Conservation (phyloP, 768 basidiomycete genomes). For the Cyclocybe aegerita region DNA sequence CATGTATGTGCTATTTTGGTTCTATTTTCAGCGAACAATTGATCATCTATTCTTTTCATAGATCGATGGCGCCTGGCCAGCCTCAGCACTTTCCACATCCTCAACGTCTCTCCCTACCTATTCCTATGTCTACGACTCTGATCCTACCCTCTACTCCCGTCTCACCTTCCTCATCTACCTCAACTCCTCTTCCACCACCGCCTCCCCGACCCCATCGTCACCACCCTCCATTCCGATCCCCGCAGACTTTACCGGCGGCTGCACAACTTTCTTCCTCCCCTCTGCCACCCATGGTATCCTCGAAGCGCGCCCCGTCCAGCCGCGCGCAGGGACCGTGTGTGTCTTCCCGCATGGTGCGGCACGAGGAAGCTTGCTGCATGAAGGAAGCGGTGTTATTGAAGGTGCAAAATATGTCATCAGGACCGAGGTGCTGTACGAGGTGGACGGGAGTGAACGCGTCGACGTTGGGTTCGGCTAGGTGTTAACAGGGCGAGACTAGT, state of each 20-base stretch:
- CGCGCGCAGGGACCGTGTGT: constrained; percentile 45
- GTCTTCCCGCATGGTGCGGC: constrained; percentile 46
- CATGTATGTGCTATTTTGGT: constrained; percentile 28
- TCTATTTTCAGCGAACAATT: not conserved
- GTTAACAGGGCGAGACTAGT: no score
- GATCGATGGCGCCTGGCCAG: constrained; percentile 58
- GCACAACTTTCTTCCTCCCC: constrained; percentile 57
- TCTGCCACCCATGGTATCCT: constrained; percentile 39
- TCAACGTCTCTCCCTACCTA: constrained; percentile 29
- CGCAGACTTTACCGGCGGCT: constrained; percentile 45
- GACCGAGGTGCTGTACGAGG: constrained; percentile 38
- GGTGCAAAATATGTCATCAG: constrained; percentile 40
- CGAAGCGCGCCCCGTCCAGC: constrained; percentile 47
- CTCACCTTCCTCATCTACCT: constrained; percentile 47
- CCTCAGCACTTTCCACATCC: constrained; percentile 35
- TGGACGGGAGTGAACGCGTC: constrained; percentile 32
- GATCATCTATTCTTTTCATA: constrained; percentile 5
- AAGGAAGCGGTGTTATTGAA: constrained; percentile 34
- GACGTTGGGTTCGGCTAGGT: constrained; percentile 16
- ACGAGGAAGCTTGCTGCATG: constrained; percentile 34
- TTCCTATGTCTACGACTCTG: constrained; percentile 48
- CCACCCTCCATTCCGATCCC: constrained; percentile 25
- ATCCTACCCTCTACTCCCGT: constrained; percentile 45
- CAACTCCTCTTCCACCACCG: constrained; percentile 43
- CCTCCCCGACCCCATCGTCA: constrained; percentile 55